A percentile compares a stretch with the other conserved stretches of the same genome.
Conservation (phyloP, 441 rosid species). For the Corymbia citriodora region DNA sequence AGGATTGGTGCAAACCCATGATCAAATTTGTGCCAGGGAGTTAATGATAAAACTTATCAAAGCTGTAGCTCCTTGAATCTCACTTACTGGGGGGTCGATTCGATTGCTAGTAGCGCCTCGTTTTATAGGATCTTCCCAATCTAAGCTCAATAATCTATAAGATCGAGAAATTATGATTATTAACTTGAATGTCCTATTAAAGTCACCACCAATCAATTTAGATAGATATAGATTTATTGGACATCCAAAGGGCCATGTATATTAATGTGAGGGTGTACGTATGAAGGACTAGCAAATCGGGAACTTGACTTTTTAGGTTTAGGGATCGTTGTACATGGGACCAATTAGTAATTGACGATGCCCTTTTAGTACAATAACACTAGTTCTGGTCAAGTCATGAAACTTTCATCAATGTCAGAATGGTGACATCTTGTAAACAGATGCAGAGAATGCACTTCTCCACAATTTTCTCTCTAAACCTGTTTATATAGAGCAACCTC, state of each 20-base stretch:
- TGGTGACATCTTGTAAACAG: background rate
- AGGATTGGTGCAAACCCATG: background rate
- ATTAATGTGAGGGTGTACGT: background rate
- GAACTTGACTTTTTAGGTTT: background rate
- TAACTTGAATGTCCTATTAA: background rate
- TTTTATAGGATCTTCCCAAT: background rate
- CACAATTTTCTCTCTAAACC: background rate
- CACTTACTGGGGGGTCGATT: background rate
- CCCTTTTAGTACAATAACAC: background rate
- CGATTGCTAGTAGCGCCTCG: background rate
- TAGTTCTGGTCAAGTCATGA: background rate
- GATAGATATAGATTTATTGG: background rate
- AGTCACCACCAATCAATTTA: background rate
- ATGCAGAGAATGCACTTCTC: background rate
- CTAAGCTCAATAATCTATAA: background rate
- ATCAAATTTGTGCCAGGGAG: background rate
- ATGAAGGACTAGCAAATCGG: background rate
- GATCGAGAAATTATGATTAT: background rate
- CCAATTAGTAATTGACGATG: rapidly evolving
- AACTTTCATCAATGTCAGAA: background rate
- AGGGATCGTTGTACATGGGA: no score
- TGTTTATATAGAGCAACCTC: background rate
- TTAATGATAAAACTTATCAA: background rate
- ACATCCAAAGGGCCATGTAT: background rate
- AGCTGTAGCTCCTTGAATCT: background rate